Percentiles rank a stretch among this genome's conserved stretches.
phyloP scores from a whole-genome alignment of 1,139 yeast genomes.

The Suhomyces wounanorum region DNA sequence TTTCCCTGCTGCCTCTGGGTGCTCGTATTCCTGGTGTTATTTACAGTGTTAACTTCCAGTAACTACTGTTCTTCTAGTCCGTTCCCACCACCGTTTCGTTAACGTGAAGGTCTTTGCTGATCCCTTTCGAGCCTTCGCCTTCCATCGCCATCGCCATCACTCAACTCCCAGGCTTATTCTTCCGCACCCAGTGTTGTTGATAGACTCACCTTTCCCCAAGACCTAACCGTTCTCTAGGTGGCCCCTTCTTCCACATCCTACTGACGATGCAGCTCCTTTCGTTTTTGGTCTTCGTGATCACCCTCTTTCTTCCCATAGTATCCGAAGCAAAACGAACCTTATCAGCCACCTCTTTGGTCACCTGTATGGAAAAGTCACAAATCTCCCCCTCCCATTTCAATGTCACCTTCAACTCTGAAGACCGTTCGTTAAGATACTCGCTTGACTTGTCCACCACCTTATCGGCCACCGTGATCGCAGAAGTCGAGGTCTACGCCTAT shows the following conservation, averaged over 20 bases:
- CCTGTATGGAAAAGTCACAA: constrained; percentile 70
- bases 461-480: constrained; percentile 57
- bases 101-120: background rate
- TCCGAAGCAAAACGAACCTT: constrained; percentile 41
- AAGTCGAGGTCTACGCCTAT: constrained; percentile 69
- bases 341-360: constrained; percentile 66
- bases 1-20: background rate
- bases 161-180: background rate
- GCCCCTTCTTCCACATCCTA: background rate
- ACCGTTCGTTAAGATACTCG: constrained; percentile 58
- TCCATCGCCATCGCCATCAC: background rate
- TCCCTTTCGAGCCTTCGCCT: background rate
- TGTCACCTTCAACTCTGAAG: constrained; percentile 69
- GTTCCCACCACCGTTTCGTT: background rate
- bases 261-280: constrained; percentile 6
- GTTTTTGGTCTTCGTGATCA: constrained; percentile 8
- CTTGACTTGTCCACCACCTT: constrained; percentile 65
- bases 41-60: background rate
- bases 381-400: constrained; percentile 65
- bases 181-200: background rate
- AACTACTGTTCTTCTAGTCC: background rate
- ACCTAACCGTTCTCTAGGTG: background rate
- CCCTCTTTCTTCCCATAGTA: constrained; percentile 5
- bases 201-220: background rate
- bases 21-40: background rate